Evolutionary conservation across 1,139 yeast species (phyloP).

Genomic region (Yamadazyma membranifaciens): DNA sequence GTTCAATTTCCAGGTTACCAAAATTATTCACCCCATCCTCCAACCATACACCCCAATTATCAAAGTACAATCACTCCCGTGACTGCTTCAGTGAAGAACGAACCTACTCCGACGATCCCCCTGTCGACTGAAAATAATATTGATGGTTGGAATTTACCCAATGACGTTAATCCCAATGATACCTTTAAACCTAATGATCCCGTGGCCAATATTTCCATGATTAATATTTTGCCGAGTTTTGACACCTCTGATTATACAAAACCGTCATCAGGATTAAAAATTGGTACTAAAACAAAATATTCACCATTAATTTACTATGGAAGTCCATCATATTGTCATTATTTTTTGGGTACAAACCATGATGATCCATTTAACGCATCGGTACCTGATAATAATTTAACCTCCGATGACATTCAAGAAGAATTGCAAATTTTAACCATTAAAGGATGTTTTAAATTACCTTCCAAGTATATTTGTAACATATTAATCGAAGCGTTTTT

Average conservation of each 20-base stretch:
- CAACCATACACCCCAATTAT: too few species aligned
- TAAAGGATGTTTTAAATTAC: conserved; percentile 68
- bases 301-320: conserved; percentile 12
- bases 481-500: conserved; percentile 61
- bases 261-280: conserved; percentile 3
- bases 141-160: background rate
- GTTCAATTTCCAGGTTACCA: too few species aligned
- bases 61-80: too few species aligned
- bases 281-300: background rate
- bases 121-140: too few species aligned
- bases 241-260: background rate
- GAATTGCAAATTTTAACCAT: conserved; percentile 63
- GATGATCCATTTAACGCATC: background rate
- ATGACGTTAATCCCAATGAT: background rate
- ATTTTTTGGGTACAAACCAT: conserved; percentile 8
- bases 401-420: conserved; percentile 1
- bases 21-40: too few species aligned
- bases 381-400: background rate
- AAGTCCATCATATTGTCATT: conserved; percentile 10
- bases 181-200: conserved; percentile 2
- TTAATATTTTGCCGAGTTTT: conserved; percentile 1
- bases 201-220: conserved; percentile 2
- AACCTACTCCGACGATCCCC: too few species aligned
- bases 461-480: conserved; percentile 56
- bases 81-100: too few species aligned